Base-by-base conservation (phyloP, 75 land plant genomes). In the Pinus tabuliformis region DNA sequence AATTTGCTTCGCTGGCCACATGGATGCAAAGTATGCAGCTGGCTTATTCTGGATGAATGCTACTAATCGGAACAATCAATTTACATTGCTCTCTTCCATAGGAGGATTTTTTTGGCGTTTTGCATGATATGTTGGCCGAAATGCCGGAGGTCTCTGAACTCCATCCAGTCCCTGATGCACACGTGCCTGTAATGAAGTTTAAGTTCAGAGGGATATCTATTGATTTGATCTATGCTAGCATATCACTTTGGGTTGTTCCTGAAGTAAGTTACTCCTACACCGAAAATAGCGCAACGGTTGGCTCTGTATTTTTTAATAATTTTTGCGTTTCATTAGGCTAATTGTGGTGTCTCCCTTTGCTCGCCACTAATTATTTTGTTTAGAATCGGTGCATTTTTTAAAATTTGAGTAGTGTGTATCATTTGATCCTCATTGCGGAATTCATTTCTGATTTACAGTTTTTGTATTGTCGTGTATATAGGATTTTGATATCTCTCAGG, bases 111-210 rank as follows among this genome's bases (percentile, higher is more conserved):
- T 86, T 86, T 76, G 78, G 68, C 42, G 82, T 68, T 30, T 39
- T 86, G 56, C 87, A 83, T 73, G 65, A 60, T 57, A 79, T 86
- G 75, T 64, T 86, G 17, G 66, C n/a, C 30, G 75, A 59, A 63
- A 83, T 76, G 82, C 52, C 72, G 17, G 87, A 84, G 65, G 87
- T 86, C 22, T 75, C 82, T 56, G 87, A 86, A 63, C 87, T 86
- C 49, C 87, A 86, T 59, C 81, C 87, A 22, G 87, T 86, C 26
- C 87, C 87, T 58, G 87, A 86, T 73, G 86, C 87, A 28, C 86
- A 86, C 73, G 87, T 86, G 2, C 87, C 87, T 14, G 87, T 86
- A 56, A 80, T 86, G 81, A 86, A 79, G 62, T 86, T 86, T 58
- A 84, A 86, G 71, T 83, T 86, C 72, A 58, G 73, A 58, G 87